Conservation (phyloP, 2,329 filamentous ascomycete species). For the Alternaria brassicae region DNA sequence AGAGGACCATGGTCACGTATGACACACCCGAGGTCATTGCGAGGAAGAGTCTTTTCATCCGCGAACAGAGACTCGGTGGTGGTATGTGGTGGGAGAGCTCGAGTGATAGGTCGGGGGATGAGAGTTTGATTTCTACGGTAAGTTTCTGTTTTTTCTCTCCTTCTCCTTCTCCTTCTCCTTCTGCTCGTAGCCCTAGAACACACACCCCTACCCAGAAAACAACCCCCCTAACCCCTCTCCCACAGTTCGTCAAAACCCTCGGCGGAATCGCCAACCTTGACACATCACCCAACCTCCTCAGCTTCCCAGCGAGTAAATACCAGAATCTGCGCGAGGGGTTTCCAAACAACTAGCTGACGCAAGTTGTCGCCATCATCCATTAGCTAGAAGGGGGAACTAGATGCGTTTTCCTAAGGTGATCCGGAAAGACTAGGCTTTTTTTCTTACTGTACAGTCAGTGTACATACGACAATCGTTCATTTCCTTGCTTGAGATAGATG, state of each 20-base stretch:
- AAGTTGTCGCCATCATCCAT: too few species aligned
- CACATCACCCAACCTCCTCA: slow-evolving; percentile 64
- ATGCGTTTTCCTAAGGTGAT: neutral
- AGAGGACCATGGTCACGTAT: slow-evolving; percentile 41
- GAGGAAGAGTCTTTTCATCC: slow-evolving; percentile 39
- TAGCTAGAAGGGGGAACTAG: neutral
- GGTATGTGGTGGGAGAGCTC: slow-evolving; percentile 51
- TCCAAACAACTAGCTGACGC: slow-evolving; percentile 27
- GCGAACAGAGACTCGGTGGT: slow-evolving; percentile 41
- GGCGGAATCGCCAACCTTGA: slow-evolving; percentile 63
- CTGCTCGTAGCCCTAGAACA: too few species aligned
- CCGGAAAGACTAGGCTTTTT: too few species aligned
- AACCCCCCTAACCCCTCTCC: too few species aligned
- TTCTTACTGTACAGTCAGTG: neutral
- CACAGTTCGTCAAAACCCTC: slow-evolving; percentile 62
- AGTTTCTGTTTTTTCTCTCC: neutral
- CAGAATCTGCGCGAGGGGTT: slow-evolving; percentile 63
- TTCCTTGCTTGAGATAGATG: neutral
- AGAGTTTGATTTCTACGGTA: slow-evolving; percentile 44
- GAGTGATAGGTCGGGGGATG: slow-evolving; percentile 40
- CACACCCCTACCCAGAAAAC: too few species aligned
- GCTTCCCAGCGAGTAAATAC: slow-evolving; percentile 72
- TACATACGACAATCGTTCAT: neutral
- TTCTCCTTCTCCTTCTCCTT: neutral
- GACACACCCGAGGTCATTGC: slow-evolving; percentile 44